These are phyloP conservation scores for Auxenochlorella pyrenoidosa DNA, from an alignment of 139 green algal genomes.

Conservation along the genomic window DNA sequence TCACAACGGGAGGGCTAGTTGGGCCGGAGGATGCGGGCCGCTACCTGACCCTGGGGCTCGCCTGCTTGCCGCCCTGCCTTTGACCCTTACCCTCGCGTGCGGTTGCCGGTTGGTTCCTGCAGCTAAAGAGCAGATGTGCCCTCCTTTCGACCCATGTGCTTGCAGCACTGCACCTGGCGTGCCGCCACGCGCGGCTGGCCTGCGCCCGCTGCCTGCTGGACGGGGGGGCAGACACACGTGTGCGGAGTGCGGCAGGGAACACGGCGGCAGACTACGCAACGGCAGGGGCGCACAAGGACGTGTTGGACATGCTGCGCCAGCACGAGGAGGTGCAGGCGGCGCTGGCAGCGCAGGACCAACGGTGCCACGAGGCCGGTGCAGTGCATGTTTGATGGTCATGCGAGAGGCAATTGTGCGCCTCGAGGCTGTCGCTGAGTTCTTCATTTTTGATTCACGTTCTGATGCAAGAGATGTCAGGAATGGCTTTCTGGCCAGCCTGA, in stretches of 20 bases:
- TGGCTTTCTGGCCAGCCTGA: no score
- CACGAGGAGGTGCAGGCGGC: constrained; percentile 1
- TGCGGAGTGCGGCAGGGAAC: not conserved
- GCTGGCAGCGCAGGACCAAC: not conserved
- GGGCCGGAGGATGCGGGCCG: no score
- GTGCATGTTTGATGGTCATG: no score
- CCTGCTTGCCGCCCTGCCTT: not conserved
- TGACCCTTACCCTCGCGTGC: not conserved
- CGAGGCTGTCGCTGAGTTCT: no score
- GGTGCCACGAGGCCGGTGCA: not conserved
- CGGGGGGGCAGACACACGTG: not conserved
- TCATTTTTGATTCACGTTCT: no score
- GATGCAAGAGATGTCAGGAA: no score
- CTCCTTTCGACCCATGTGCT: not conserved
- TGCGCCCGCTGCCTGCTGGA: constrained; percentile 23
- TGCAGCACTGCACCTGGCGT: constrained; percentile 32
- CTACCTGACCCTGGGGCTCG: no score
- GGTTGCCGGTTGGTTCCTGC: not conserved
- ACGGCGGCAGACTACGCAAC: not conserved
- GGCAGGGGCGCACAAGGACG: not conserved
- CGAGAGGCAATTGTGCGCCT: no score
- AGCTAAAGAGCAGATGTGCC: not conserved
- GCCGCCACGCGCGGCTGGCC: constrained; percentile 10
- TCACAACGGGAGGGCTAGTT: no score
- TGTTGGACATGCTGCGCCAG: constrained; percentile 19